Evolutionary conservation across 306 rosid species (phyloP).

Genomic region (Begonia loranthoides): DNA sequence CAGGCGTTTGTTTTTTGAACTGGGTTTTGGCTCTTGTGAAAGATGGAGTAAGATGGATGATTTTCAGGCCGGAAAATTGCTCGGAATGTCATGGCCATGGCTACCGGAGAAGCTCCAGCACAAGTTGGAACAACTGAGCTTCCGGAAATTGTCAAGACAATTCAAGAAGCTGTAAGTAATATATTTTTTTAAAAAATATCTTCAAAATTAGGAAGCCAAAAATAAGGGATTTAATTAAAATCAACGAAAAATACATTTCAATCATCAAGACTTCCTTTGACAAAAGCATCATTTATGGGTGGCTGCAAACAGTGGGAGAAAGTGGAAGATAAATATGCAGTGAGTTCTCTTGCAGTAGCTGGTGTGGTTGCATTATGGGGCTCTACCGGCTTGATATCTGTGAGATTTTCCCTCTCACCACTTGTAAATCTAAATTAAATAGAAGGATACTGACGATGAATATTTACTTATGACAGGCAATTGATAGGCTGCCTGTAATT

Average conservation of each 20-base stretch:
- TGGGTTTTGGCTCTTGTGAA: too few relatives aligned
- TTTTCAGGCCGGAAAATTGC: slow-evolving; percentile 52
- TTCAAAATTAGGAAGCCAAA: too few relatives aligned
- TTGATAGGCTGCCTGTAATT: slow-evolving; percentile 83
- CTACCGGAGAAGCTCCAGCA: slow-evolving; percentile 80
- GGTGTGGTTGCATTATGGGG: slow-evolving; percentile 51
- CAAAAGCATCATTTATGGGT: background rate
- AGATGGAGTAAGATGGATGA: background rate
- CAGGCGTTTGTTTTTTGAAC: too few relatives aligned
- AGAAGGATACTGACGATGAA: too few relatives aligned
- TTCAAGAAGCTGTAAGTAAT: slow-evolving; percentile 49
- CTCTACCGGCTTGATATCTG: slow-evolving; percentile 63
- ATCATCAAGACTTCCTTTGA: too few relatives aligned
- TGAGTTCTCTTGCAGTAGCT: slow-evolving; percentile 54
- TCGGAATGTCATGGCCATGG: slow-evolving; percentile 78
- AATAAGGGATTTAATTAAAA: too few relatives aligned
- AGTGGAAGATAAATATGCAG: slow-evolving; percentile 87
- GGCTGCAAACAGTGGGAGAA: slow-evolving; percentile 63
- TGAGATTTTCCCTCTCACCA: slow-evolving; percentile 14
- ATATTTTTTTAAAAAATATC: background rate
- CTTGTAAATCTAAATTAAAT: too few relatives aligned
- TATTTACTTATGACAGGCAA: slow-evolving; percentile 40
- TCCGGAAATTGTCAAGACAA: slow-evolving; percentile 55
- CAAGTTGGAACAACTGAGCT: slow-evolving; percentile 50
- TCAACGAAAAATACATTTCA: too few relatives aligned